These are phyloP conservation scores for Hyphopichia wangnamkhiaoensis DNA, from an alignment of 1,139 yeast genomes.

Conservation along the genomic window DNA sequence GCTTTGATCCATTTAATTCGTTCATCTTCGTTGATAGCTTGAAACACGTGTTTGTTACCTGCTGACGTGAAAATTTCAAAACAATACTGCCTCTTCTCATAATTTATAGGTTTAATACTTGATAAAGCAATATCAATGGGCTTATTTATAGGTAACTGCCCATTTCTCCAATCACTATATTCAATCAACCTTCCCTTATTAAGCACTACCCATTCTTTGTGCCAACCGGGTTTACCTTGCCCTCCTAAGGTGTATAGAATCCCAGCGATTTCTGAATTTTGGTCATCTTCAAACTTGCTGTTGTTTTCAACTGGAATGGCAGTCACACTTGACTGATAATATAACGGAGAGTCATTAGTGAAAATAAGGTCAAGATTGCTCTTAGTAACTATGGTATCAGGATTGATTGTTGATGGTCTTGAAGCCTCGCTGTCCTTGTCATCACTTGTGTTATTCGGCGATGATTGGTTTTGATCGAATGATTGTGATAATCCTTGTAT, in stretches of 20 bases:
- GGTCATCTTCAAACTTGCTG: slow-evolving; percentile 16
- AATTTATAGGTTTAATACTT: slow-evolving; percentile 54
- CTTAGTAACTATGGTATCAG: slow-evolving; percentile 18
- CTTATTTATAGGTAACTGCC: slow-evolving; percentile 59
- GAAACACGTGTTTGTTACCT: slow-evolving; percentile 72
- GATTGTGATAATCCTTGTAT: background rate
- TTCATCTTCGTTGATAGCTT: slow-evolving; percentile 72
- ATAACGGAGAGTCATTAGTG: background rate
- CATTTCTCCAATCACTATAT: slow-evolving; percentile 81
- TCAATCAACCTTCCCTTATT: slow-evolving; percentile 68
- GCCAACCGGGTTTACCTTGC: slow-evolving; percentile 82
- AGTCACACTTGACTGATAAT: background rate
- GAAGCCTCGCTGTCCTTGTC: too few species aligned
- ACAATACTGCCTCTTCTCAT: slow-evolving; percentile 56
- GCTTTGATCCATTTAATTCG: slow-evolving; percentile 70
- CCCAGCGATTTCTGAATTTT: slow-evolving; percentile 47
- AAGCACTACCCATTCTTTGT: slow-evolving; percentile 84
- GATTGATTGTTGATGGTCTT: too few species aligned
- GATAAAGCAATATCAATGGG: slow-evolving; percentile 79
- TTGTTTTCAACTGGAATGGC: background rate
- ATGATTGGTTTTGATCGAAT: background rate
- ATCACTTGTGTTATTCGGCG: slow-evolving; percentile 14
- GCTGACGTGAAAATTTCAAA: slow-evolving; percentile 76
- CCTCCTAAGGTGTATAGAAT: slow-evolving; percentile 70
- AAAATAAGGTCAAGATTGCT: slow-evolving; percentile 39